These are phyloP conservation scores for Phialophora tarda DNA, from an alignment of 2,329 filamentous ascomycete species.

Conservation along the genomic window DNA sequence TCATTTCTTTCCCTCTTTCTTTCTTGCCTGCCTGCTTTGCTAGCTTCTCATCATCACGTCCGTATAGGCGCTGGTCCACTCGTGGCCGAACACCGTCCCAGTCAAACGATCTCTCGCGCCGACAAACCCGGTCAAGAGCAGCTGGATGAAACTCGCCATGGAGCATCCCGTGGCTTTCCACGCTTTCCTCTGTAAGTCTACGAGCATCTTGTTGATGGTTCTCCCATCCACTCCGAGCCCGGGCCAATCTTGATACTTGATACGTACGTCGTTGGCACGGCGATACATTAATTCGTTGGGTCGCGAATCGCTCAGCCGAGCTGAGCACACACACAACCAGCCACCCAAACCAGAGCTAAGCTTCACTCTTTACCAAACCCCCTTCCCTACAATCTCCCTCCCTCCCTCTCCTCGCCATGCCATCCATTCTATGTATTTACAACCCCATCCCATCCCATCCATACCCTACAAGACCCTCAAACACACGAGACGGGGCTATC, in stretches of 20 bases:
- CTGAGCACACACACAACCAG: too few relatives aligned
- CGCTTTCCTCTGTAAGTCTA: constrained; percentile 28
- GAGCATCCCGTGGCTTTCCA: constrained; percentile 33
- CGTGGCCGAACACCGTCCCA: constrained; percentile 33
- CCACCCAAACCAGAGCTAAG: too few relatives aligned
- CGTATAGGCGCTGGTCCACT: constrained; percentile 22
- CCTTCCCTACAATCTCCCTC: background rate
- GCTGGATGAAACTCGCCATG: constrained; percentile 34
- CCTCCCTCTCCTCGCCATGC: background rate
- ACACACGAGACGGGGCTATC: background rate
- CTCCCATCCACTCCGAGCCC: background rate
- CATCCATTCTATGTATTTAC: background rate
- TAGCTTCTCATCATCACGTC: background rate
- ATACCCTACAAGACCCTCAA: too few relatives aligned
- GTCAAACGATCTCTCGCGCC: constrained; percentile 1
- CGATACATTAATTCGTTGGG: background rate
- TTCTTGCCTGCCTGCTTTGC: background rate
- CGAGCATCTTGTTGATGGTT: background rate
- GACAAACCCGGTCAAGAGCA: constrained; percentile 29
- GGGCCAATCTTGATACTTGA: background rate
- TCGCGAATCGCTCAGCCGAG: background rate
- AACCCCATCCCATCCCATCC: background rate
- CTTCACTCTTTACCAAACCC: background rate
- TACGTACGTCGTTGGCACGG: background rate
- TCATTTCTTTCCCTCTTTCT: background rate